Evolutionary conservation across 129 eudicot genomes (phyloP), one percentile per base, ranked within the genome.

Genomic region (Flaveria trinervia): DNA sequence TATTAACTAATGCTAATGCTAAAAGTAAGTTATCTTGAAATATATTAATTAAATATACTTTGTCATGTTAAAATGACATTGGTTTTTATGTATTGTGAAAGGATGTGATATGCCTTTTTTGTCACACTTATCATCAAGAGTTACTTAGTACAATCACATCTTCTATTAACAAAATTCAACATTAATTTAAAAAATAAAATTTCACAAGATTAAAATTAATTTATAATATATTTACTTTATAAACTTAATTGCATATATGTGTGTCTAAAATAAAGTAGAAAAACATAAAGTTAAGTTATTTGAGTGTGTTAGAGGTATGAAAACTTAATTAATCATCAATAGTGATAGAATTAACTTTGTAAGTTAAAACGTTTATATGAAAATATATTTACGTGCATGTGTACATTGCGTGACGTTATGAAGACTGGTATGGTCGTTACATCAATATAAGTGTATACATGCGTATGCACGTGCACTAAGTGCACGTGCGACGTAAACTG

Each of bases 111-210:
- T 73, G 55, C 55, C 59, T 57, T 39, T 60, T 59, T 73, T 73
- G 77, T 59, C 77, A 73, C 67, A 39, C 56, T 23, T 66, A 54
- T 67, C 67, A 41, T 22, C 74, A 77, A 22, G 51, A 77, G 67
- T 9, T 50, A 12, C 15, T 26, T 9, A 33, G 8, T 51, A 49
- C 7, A 49, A 65, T 65, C 41, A 76, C 22, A 75, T 66, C 33
- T n/a, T 51, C 65, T 51, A 26, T 61, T 14, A 62, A 50, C 10
- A n/a, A 45, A n/a, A 28, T 9, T 39, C 71, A 75, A 50, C 30
- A n/a, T 49, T 49, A 14, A 28, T 25, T n/a, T 16, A 30, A 52
- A 54, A 12, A 10, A 2, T 33, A 16, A 54, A 18, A 72, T 51
- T 18, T 51, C 16, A 12, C 54, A 49, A 14, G 14, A 11, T 49